Conservation (phyloP, 108 stramenopile species). For the Fragilariopsis cylindrus region DNA sequence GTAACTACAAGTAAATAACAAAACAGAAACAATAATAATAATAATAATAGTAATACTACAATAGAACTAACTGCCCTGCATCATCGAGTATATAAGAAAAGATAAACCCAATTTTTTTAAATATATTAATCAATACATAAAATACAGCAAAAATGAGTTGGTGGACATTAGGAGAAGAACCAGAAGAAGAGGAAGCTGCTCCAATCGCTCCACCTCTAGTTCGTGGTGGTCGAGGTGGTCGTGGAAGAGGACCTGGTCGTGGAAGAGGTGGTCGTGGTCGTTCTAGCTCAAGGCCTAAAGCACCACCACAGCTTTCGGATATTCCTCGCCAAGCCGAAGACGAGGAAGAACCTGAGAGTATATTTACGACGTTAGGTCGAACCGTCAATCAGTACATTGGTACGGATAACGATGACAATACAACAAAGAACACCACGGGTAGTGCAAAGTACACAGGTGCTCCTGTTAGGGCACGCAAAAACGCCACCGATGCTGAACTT, state of each 20-base stretch:
- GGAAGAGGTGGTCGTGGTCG: slow-evolving; percentile 18
- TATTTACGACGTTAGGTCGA: slow-evolving; percentile 36
- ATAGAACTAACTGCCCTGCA: too few relatives aligned
- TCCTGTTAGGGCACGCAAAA: slow-evolving; percentile 12
- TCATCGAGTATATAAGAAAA: too few relatives aligned
- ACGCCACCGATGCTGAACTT: slow-evolving; percentile 33
- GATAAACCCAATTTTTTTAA: too few relatives aligned
- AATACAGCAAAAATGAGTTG: slow-evolving; percentile 28
- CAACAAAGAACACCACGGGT: slow-evolving; percentile 18
- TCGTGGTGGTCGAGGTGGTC: slow-evolving; percentile 21
- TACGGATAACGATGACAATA: slow-evolving; percentile 23
- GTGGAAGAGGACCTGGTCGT: slow-evolving; percentile 24
- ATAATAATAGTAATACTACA: too few relatives aligned
- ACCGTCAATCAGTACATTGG: slow-evolving; percentile 19
- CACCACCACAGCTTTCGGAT: background rate
- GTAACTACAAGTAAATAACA: too few relatives aligned
- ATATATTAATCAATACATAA: too few relatives aligned
- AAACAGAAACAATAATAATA: too few relatives aligned
- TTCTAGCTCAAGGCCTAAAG: background rate
- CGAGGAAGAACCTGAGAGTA: slow-evolving; percentile 9
- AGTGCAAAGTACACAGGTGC: slow-evolving; percentile 31
- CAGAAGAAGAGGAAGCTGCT: slow-evolving; percentile 22
- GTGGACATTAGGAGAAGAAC: slow-evolving; percentile 42
- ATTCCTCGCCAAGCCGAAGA: slow-evolving; percentile 6
- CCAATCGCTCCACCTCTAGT: slow-evolving; percentile 7